Conservation (phyloP, 768 basidiomycete genomes). For the Tricholoma hemisulphureum region DNA sequence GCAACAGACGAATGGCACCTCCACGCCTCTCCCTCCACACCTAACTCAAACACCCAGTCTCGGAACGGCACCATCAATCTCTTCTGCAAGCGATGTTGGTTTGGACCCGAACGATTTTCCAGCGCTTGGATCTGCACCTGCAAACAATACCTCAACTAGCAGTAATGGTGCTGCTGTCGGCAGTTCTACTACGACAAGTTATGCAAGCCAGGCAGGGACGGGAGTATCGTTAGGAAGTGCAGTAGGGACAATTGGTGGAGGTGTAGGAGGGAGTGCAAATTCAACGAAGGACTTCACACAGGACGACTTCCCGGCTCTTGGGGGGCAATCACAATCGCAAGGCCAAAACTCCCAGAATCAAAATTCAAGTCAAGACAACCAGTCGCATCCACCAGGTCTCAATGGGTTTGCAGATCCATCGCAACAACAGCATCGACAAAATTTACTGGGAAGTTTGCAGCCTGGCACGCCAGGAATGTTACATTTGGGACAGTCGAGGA, state of each 20-base stretch:
- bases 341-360: constrained; percentile 36
- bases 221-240: constrained; percentile 49
- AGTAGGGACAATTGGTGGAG: constrained; percentile 36
- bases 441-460: constrained; percentile 37
- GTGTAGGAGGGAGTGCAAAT: constrained; percentile 30
- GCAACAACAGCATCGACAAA: constrained; percentile 59
- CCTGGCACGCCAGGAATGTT: constrained; percentile 66
- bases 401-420: constrained; percentile 57
- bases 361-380: constrained; percentile 37
- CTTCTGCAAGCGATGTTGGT: constrained; percentile 71
- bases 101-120: constrained; percentile 88
- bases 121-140: constrained; percentile 69
- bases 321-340: constrained; percentile 55
- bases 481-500: constrained; percentile 50
- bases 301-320: constrained; percentile 87
- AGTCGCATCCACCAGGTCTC: constrained; percentile 71
- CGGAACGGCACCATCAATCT: constrained; percentile 53
- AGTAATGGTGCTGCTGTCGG: constrained; percentile 35
- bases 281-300: constrained; percentile 73
- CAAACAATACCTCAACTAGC: constrained; percentile 39
- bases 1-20: constrained; percentile 52
- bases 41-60: constrained; percentile 51
- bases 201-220: constrained; percentile 79
- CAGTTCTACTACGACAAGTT: constrained; percentile 56
- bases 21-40: constrained; percentile 54